Percentiles rank a stretch among this genome's conserved stretches.
Conservation (phyloP, 2,329 filamentous ascomycete genomes). For the Knoxdaviesia capensis region DNA sequence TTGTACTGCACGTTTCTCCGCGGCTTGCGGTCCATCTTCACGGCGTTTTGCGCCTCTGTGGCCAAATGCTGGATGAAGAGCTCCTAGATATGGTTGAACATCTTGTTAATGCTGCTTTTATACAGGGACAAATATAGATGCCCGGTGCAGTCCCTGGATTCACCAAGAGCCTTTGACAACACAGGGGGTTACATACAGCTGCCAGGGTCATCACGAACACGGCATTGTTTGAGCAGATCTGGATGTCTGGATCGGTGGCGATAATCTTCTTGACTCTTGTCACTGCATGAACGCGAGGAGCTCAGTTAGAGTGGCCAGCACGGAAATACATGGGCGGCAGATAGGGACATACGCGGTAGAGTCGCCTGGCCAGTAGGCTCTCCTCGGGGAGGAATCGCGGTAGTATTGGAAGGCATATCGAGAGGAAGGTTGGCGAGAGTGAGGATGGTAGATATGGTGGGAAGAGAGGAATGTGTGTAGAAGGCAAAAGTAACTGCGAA, state of each 20-base stretch:
- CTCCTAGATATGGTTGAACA: conserved; percentile 34
- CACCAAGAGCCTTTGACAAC: background rate
- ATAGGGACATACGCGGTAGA: conserved; percentile 49
- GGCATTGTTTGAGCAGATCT: conserved; percentile 77
- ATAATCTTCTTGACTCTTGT: conserved; percentile 95
- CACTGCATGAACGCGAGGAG: conserved; percentile 29
- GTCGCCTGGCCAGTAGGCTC: conserved; percentile 72
- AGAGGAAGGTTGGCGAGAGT: no score
- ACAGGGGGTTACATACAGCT: conserved; percentile 36
- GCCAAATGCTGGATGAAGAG: conserved; percentile 90
- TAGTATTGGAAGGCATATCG: conserved; percentile 77
- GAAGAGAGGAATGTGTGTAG: no score
- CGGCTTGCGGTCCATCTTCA: conserved; percentile 80
- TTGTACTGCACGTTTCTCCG: conserved; percentile 90
- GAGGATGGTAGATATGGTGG: no score
- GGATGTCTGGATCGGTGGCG: conserved; percentile 66
- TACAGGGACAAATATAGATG: no score
- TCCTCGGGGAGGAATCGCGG: conserved; percentile 50
- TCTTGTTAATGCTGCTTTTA: no score
- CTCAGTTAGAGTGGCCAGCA: conserved; percentile 1
- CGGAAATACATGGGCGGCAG: background rate
- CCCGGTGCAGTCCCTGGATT: background rate
- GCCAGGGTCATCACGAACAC: conserved; percentile 87
- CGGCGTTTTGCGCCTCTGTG: conserved; percentile 66
- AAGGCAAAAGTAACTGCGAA: no score